A percentile compares a stretch with the other conserved stretches of the same genome.
Conservation (phyloP, 192 early-diverging fungal genomes). For the Linnemannia zychae region DNA sequence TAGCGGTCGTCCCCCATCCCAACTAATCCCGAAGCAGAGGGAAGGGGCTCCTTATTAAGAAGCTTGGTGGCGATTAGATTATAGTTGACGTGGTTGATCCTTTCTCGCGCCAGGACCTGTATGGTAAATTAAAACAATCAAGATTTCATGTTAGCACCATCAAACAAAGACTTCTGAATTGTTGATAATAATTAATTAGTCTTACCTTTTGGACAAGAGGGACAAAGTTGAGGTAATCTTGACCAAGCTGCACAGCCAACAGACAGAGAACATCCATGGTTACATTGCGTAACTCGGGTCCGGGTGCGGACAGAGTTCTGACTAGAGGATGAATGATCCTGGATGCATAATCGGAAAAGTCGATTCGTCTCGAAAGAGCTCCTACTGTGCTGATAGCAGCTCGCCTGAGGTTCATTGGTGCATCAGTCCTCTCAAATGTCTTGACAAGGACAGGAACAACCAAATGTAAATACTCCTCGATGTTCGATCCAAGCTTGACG, state of each 20-base stretch:
- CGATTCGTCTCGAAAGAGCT: slow-evolving; percentile 78
- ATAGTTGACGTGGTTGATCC: slow-evolving; percentile 80
- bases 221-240: slow-evolving; percentile 89
- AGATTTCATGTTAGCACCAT: neutral
- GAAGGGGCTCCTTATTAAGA: slow-evolving; percentile 82
- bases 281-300: slow-evolving; percentile 66
- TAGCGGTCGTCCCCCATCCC: slow-evolving; percentile 50
- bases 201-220: slow-evolving; percentile 85
- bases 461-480: slow-evolving; percentile 94
- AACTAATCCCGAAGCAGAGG: slow-evolving; percentile 45
- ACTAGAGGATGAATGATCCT: slow-evolving; percentile 88
- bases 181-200: neutral
- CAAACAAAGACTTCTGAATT: neutral
- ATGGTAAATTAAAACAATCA: neutral
- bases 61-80: slow-evolving; percentile 78
- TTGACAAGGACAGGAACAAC: slow-evolving; percentile 87
- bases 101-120: slow-evolving; percentile 66
- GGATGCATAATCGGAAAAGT: slow-evolving; percentile 87
- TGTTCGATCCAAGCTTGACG: slow-evolving; percentile 81
- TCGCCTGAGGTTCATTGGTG: slow-evolving; percentile 70
- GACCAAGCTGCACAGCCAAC: slow-evolving; percentile 84
- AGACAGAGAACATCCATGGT: slow-evolving; percentile 88
- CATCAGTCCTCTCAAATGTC: slow-evolving; percentile 80
- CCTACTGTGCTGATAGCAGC: slow-evolving; percentile 80
- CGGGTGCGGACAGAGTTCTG: slow-evolving; percentile 70